phyloP scores from a whole-genome alignment of 1,284 basidiomycete species.

The Fomitopsis betulina region DNA sequence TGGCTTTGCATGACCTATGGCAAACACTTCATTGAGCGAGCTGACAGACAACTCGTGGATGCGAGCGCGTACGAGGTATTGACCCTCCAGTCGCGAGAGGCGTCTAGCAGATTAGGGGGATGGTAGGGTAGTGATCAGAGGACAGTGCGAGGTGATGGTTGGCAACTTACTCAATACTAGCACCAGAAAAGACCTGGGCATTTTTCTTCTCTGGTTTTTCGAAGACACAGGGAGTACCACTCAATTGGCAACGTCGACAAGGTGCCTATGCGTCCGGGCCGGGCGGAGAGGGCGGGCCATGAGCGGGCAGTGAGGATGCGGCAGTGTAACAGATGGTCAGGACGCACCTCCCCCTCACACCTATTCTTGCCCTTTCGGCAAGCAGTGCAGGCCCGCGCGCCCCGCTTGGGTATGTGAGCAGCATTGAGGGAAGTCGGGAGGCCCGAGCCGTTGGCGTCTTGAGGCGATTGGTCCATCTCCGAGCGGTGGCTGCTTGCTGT shows the following conservation, averaged over 20 bases:
- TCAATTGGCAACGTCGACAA: conserved; percentile 85
- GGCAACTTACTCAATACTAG: conserved; percentile 65
- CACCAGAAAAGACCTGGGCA: conserved; percentile 50
- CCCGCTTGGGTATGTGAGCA: conserved; percentile 72
- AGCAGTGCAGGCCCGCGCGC: conserved; percentile 74
- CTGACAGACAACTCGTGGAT: not conserved
- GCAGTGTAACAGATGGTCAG: conserved; percentile 18
- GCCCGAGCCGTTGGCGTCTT: conserved; percentile 12
- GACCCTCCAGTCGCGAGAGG: conserved; percentile 76
- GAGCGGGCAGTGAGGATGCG: conserved; percentile 22
- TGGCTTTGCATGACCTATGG: conserved; percentile 80
- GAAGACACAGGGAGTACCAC: conserved; percentile 82
- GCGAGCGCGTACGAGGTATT: conserved; percentile 59
- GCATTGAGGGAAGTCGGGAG: conserved; percentile 18
- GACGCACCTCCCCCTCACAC: conserved; percentile 79
- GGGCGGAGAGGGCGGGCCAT: conserved; percentile 57
- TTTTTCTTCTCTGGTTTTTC: conserved; percentile 90
- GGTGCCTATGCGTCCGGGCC: conserved; percentile 74
- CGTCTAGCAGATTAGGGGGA: conserved; percentile 42
- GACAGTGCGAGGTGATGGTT: conserved; percentile 10
- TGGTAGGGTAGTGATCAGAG: conserved; percentile 17
- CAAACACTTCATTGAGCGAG: conserved; percentile 3
- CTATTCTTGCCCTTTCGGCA: conserved; percentile 91
- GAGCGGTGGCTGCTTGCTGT: conserved; percentile 15
- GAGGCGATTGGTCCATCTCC: conserved; percentile 17